phyloP scores from a whole-genome alignment of 257 asterid genomes.

The Petrea volubilis region DNA sequence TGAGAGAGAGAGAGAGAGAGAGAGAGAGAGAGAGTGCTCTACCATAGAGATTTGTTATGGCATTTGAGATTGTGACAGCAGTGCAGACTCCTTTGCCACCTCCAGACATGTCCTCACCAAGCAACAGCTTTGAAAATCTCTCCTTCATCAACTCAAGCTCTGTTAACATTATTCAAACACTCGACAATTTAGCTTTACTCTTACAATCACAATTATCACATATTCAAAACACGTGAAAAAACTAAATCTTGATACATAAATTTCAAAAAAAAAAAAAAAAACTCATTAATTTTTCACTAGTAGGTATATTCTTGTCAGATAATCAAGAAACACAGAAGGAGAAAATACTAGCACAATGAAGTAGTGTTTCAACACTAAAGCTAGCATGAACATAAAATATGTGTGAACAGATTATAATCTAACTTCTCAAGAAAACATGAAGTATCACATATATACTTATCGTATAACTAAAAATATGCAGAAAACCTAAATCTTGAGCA shows the following conservation, averaged over 20 bases:
- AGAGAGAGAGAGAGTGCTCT: no score
- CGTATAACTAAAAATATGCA: not conserved
- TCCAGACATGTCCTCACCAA: conserved; percentile 98
- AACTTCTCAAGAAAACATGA: not conserved
- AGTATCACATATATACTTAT: not conserved
- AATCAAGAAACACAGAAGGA: no score
- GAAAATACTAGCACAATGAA: no score
- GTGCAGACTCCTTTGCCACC: conserved; percentile 84
- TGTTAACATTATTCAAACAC: conserved; percentile 24
- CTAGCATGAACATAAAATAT: not conserved
- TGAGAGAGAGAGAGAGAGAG: no score
- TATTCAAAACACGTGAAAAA: not conserved
- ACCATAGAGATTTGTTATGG: conserved; percentile 93
- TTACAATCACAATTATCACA: not conserved
- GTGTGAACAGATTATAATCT: not conserved
- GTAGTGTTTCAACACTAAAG: not conserved
- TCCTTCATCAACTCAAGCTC: conserved; percentile 95
- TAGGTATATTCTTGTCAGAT: no score
- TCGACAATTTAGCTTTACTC: no score
- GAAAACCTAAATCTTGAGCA: not conserved
- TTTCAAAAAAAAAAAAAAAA: no score
- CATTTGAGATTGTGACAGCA: conserved; percentile 80
- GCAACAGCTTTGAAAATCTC: conserved; percentile 73
- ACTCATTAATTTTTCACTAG: no score
- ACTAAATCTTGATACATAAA: not conserved